Base-by-base conservation (phyloP, 1,139 yeast species). In the Kazachstania sp. region DNA sequence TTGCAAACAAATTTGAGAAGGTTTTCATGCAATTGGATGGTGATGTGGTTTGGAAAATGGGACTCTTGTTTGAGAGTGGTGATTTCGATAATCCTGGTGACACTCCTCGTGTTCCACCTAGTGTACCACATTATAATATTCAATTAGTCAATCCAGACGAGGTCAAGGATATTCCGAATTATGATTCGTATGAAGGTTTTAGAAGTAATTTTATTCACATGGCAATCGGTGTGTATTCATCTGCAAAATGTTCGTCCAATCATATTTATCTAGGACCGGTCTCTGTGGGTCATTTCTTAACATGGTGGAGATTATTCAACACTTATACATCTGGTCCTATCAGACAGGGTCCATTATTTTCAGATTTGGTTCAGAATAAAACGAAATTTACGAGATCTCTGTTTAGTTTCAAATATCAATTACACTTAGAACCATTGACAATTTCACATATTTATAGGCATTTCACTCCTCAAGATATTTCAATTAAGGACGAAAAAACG, bases 261-360 rank as follows among this genome's bases (percentile, higher is more conserved):
- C 73, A 86, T 7, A 74, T 81, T 0, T 87, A 86, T 61, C 67
- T 87, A 41, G 77, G 95, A 0, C 95, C 95, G 0, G 67, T 76
- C 45, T 72, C 83, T 0, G 71, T 86, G 51, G 65, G 70, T 2
- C 87, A 86, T 58, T 87, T 88, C 67, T 74, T 75, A 56, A 68
- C 69, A 39, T 88, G 97, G 97, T 87, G 95, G 95, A 66, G 73
- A 45, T 71, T 82, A 43, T 78, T 88, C 56, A 77, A 79, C 37
- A 78, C 86, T 34, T 75, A 77, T 31, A 69, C 83, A 30, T 81
- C 95, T 1, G 72, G 87, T 20, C 96, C 96, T 0, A 73, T 86
- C 12, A 73, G 86, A 48, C 75, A 75, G 42, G 96, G 96, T 0
- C 70, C 72, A 13, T 66, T 88, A 20, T 88, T 86, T 57, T 56